Conservation (phyloP, 495 filamentous ascomycete genomes). For the Glutinoglossum americanum region DNA sequence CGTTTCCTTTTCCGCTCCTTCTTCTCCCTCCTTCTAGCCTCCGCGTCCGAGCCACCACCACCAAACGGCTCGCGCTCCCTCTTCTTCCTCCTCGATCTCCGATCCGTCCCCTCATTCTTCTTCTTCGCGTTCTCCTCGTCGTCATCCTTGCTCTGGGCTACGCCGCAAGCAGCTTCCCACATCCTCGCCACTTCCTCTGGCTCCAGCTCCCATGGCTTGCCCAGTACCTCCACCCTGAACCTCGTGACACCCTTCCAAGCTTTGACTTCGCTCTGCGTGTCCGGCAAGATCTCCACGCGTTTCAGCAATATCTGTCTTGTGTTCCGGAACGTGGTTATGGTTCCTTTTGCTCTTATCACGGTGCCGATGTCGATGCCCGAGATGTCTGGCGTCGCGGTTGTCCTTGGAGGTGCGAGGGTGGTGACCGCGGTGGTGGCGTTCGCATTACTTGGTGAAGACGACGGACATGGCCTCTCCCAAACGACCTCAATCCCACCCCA, state of each 20-base stretch:
- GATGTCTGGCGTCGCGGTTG: slow-evolving; percentile 19
- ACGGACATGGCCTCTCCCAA: slow-evolving; percentile 6
- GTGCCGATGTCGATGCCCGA: slow-evolving; percentile 36
- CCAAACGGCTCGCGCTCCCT: too few species aligned
- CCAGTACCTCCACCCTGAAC: slow-evolving; percentile 43
- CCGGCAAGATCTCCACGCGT: slow-evolving; percentile 30
- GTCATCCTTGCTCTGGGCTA: slow-evolving; percentile 21
- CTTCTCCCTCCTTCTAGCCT: too few species aligned
- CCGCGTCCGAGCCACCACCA: too few species aligned
- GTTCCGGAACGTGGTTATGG: slow-evolving; percentile 37
- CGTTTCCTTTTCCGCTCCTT: too few species aligned
- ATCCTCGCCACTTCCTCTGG: slow-evolving; percentile 31
- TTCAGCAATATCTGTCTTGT: slow-evolving; percentile 47
- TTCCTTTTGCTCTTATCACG: slow-evolving; percentile 61
- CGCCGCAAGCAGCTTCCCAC: slow-evolving; percentile 25
- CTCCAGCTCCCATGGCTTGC: slow-evolving; percentile 42
- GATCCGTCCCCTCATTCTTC: slow-evolving; percentile 11
- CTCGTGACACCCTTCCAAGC: slow-evolving; percentile 48
- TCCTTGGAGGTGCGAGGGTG: slow-evolving; percentile 12
- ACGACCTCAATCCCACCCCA: slow-evolving; percentile 48
- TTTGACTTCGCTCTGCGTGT: slow-evolving; percentile 53
- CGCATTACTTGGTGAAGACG: neutral
- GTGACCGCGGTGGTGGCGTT: neutral
- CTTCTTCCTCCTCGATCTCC: slow-evolving; percentile 6
- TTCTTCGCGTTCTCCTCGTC: slow-evolving; percentile 11